A percentile compares a stretch with the other conserved stretches of the same genome.
These are phyloP conservation scores for Sanghuangporus weigelae DNA, from an alignment of 1,284 basidiomycete genomes.

Conservation along the genomic window DNA sequence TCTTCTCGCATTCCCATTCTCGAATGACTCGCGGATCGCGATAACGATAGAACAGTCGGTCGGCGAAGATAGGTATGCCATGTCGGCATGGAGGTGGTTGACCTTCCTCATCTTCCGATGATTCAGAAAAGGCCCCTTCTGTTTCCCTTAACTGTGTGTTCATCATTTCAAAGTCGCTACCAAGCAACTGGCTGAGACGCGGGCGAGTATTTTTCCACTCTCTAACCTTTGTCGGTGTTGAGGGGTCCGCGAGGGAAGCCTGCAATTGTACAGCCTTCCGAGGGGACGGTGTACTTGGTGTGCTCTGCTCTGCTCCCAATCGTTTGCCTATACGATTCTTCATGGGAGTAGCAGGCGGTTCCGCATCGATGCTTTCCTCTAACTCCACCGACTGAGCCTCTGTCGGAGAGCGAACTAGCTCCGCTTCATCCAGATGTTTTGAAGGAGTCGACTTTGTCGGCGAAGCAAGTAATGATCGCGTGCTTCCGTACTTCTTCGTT, in stretches of 20 bases:
- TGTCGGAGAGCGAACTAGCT: neutral
- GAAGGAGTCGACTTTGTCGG: neutral
- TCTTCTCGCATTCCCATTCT: slow-evolving; percentile 13
- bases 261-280: neutral
- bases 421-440: neutral
- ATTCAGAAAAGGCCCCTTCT: neutral
- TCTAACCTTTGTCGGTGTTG: slow-evolving; percentile 9
- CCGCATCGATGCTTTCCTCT: neutral
- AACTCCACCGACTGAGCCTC: neutral
- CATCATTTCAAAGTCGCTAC: neutral
- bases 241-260: neutral
- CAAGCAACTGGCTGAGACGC: neutral
- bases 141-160: neutral
- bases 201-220: neutral
- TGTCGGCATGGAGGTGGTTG: slow-evolving; percentile 13
- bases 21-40: slow-evolving; percentile 13
- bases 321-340: neutral
- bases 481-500: neutral
- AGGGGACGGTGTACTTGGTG: slow-evolving; percentile 1
- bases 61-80: slow-evolving; percentile 6
- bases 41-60: slow-evolving; percentile 14
- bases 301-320: neutral
- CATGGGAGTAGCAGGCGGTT: neutral
- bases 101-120: slow-evolving; percentile 9
- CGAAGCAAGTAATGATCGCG: neutral